A percentile compares a stretch with the other conserved stretches of the same genome.
Evolutionary conservation across 306 rosid genomes (phyloP).

Genomic region (Vigna hirtella): DNA sequence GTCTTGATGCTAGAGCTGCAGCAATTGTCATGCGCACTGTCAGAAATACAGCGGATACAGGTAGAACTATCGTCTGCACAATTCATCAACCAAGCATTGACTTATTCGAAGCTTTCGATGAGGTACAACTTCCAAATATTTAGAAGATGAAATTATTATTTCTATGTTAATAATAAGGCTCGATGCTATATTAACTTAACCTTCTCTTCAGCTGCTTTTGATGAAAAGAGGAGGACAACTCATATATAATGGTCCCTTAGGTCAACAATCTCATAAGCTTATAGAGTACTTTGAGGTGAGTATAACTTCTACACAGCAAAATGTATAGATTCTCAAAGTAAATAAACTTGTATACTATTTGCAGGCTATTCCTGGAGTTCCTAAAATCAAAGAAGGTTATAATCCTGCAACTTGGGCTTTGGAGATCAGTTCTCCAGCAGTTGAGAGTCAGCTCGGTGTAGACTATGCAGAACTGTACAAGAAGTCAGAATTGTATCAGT

Average conservation of each 20-base stretch:
- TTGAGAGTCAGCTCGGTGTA: constrained; percentile 50
- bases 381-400: constrained; percentile 53
- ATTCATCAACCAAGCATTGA: constrained; percentile 74
- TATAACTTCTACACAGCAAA: constrained; percentile 11
- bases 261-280: constrained; percentile 58
- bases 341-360: constrained; percentile 31
- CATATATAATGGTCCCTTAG: constrained; percentile 62
- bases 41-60: constrained; percentile 62
- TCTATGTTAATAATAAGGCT: constrained; percentile 2
- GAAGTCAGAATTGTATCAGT: constrained; percentile 58
- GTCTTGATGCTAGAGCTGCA: constrained; percentile 69
- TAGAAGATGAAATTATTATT: constrained; percentile 14
- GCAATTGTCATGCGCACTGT: constrained; percentile 65
- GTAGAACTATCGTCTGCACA: constrained; percentile 67
- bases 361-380: constrained; percentile 60
- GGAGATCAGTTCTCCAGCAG: constrained; percentile 54
- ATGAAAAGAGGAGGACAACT: constrained; percentile 69
- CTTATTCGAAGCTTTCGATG: constrained; percentile 65
- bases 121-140: constrained; percentile 48
- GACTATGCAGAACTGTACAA: constrained; percentile 60
- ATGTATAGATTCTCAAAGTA: constrained; percentile 26
- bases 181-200: background rate
- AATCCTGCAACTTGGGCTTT: constrained; percentile 66
- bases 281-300: constrained; percentile 62
- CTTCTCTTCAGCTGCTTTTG: constrained; percentile 54